These are phyloP conservation scores for Cladophialophora chaetospira DNA, from an alignment of 2,329 filamentous ascomycete genomes.

Conservation along the genomic window DNA sequence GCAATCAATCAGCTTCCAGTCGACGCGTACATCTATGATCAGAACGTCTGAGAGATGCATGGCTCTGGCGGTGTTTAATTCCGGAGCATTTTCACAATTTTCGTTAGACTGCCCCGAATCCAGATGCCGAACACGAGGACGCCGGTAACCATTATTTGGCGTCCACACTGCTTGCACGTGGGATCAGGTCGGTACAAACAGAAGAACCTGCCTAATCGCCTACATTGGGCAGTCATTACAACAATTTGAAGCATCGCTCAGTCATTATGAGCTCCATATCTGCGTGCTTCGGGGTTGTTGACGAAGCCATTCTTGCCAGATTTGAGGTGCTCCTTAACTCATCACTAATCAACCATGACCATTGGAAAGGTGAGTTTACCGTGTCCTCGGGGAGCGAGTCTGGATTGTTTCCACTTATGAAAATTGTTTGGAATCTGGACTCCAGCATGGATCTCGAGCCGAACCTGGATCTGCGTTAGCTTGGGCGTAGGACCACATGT, in stretches of 20 bases:
- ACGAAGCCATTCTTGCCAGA: background rate
- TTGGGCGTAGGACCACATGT: background rate
- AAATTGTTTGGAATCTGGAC: slow-evolving; percentile 5
- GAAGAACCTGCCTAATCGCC: background rate
- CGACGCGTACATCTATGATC: background rate
- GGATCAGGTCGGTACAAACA: background rate
- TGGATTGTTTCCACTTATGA: background rate
- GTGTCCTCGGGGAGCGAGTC: background rate
- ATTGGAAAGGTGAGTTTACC: background rate
- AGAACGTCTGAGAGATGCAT: background rate
- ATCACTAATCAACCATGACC: slow-evolving; percentile 1
- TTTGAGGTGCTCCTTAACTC: background rate
- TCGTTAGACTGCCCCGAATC: background rate
- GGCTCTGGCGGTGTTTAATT: background rate
- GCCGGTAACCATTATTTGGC: background rate
- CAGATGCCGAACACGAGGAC: slow-evolving; percentile 2
- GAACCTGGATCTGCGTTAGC: slow-evolving; percentile 13
- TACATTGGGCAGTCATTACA: too few relatives aligned
- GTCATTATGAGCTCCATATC: too few relatives aligned
- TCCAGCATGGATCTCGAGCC: slow-evolving; percentile 2
- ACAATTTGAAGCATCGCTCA: too few relatives aligned
- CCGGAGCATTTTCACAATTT: background rate
- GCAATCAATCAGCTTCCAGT: too few relatives aligned
- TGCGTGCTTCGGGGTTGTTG: too few relatives aligned
- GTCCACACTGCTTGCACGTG: background rate